phyloP scores from a whole-genome alignment of 2,329 filamentous ascomycete genomes.

The Tolypocladium tundrense region DNA sequence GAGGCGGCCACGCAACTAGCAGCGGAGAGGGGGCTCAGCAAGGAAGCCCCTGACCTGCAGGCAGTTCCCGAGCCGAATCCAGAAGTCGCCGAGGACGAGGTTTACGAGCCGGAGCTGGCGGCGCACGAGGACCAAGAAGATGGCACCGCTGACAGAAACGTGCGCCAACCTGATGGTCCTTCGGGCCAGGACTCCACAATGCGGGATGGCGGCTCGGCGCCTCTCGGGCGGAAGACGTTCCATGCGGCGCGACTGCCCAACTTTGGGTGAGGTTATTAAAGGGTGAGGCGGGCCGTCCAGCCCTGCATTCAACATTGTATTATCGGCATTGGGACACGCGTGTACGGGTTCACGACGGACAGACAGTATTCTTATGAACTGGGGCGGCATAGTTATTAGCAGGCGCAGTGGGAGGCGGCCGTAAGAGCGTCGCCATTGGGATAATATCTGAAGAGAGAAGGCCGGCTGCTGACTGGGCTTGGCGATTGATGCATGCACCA shows the following conservation, averaged over 20 bases:
- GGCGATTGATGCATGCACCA: neutral
- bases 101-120: slow-evolving; percentile 1
- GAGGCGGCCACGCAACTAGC: slow-evolving; percentile 42
- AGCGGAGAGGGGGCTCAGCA: slow-evolving; percentile 34
- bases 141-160: neutral
- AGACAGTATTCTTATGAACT: neutral
- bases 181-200: neutral
- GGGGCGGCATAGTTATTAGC: neutral
- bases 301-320: neutral
- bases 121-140: neutral
- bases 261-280: slow-evolving; percentile 30
- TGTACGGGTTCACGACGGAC: neutral
- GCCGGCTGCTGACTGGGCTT: neutral
- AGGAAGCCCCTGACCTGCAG: slow-evolving; percentile 6
- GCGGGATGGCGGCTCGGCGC: neutral
- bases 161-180: neutral
- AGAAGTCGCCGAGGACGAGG: slow-evolving; percentile 22
- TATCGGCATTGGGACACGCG: neutral
- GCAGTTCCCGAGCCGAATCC: slow-evolving; percentile 12
- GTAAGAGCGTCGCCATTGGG: neutral
- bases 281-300: neutral
- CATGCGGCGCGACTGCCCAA: slow-evolving; percentile 49
- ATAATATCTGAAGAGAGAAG: neutral
- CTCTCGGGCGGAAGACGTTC: slow-evolving; percentile 24
- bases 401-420: neutral